Evolutionary conservation across 2,329 filamentous ascomycete genomes (phyloP).

Genomic region (Epichloe festucae): DNA sequence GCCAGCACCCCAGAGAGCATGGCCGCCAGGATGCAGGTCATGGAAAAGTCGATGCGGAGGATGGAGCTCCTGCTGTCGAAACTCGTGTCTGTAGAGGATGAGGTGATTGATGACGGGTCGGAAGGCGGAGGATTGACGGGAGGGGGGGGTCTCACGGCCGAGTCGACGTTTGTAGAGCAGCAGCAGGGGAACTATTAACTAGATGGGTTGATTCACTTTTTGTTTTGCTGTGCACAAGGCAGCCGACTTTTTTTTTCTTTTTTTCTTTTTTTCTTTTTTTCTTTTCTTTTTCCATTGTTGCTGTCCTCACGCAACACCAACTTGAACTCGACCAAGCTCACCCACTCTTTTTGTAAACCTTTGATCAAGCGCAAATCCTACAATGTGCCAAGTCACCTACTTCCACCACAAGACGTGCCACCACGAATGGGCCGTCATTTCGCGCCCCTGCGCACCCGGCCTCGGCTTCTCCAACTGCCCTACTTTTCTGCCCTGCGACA

Average conservation of each 20-base stretch:
- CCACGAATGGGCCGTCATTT: slow-evolving; percentile 39
- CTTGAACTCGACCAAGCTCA: too few relatives aligned
- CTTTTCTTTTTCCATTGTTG: too few relatives aligned
- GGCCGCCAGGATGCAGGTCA: slow-evolving; percentile 28
- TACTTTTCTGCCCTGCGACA: slow-evolving; percentile 22
- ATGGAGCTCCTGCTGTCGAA: slow-evolving; percentile 34
- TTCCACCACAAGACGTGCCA: slow-evolving; percentile 35
- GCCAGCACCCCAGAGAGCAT: slow-evolving; percentile 31
- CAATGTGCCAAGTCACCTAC: slow-evolving; percentile 37
- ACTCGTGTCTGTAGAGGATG: slow-evolving; percentile 21
- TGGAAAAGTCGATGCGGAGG: slow-evolving; percentile 37
- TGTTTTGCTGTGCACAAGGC: too few relatives aligned
- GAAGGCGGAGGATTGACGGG: slow-evolving; percentile 17
- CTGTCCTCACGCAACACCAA: too few relatives aligned
- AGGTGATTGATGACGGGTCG: slow-evolving; percentile 13
- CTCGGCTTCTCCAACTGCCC: slow-evolving; percentile 38
- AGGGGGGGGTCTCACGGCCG: slow-evolving; percentile 15
- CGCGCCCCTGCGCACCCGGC: slow-evolving; percentile 32
- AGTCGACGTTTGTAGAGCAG: slow-evolving; percentile 16
- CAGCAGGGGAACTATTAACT: slow-evolving; percentile 1
- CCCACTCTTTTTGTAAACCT: too few relatives aligned
- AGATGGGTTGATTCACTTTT: neutral
- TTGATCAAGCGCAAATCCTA: neutral
- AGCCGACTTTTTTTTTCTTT: too few relatives aligned
- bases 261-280: too few relatives aligned